Percentiles rank a stretch among this genome's conserved stretches.
Conservation (phyloP, 257 asterid species). For the Solanum virginianum region DNA sequence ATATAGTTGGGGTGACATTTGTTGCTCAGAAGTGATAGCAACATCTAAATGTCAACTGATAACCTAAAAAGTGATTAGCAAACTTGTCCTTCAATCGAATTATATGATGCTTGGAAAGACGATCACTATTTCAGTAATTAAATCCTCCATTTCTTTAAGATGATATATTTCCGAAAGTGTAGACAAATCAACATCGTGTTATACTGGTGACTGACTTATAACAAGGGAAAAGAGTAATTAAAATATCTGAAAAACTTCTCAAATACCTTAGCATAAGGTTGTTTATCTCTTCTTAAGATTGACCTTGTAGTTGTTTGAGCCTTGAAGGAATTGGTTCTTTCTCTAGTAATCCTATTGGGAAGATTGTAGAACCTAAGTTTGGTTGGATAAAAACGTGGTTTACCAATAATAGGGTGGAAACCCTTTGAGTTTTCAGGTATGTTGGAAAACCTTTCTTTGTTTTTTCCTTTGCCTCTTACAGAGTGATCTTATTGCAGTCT, state of each 20-base stretch:
- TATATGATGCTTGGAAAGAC: not conserved
- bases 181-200: not conserved
- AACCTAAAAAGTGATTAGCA: not conserved
- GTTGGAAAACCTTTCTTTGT: constrained; percentile 6
- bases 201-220: not conserved
- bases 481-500: constrained; percentile 34
- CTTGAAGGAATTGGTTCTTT: not conserved
- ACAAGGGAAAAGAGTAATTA: not conserved
- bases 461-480: constrained; percentile 8
- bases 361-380: not conserved
- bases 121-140: not conserved
- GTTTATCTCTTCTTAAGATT: not conserved
- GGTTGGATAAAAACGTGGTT: not conserved
- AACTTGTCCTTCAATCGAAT: not conserved
- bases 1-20: not conserved
- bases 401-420: not conserved
- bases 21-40: not conserved
- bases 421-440: not conserved
- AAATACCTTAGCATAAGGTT: not conserved
- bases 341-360: not conserved
- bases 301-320: not conserved
- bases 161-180: not conserved
- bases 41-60: not conserved
- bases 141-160: not conserved
- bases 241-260: not conserved